These are phyloP conservation scores for Volvox africanus DNA, from an alignment of 139 green algal species.

Conservation along the genomic window DNA sequence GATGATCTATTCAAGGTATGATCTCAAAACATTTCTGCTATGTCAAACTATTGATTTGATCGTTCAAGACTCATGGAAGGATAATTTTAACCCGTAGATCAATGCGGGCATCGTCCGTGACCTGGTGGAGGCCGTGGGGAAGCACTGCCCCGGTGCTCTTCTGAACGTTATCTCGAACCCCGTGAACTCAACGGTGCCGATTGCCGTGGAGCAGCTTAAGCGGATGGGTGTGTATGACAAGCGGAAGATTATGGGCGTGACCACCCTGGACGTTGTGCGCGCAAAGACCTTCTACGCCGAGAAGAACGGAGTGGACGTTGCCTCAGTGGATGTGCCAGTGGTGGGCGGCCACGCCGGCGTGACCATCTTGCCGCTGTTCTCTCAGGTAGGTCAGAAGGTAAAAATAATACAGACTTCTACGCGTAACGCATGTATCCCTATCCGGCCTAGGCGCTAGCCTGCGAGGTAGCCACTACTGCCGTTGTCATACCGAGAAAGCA, in stretches of 20 bases:
- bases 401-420: too few relatives aligned
- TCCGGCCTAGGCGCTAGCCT: too few relatives aligned
- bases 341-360: slow-evolving; percentile 97
- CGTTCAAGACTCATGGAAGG: not conserved
- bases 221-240: slow-evolving; percentile 89
- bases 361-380: slow-evolving; percentile 99
- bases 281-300: slow-evolving; percentile 98
- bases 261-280: slow-evolving; percentile 91
- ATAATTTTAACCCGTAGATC: slow-evolving; percentile 66
- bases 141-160: slow-evolving; percentile 91
- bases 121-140: slow-evolving; percentile 88
- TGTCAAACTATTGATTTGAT: not conserved
- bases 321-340: slow-evolving; percentile 95
- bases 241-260: slow-evolving; percentile 84
- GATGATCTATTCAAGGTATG: slow-evolving; percentile 99
- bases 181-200: slow-evolving; percentile 99
- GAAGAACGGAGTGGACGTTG: slow-evolving; percentile 85
- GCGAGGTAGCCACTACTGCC: too few relatives aligned
- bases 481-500: too few relatives aligned
- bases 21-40: not conserved
- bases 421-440: too few relatives aligned
- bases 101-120: slow-evolving; percentile 95
- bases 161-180: slow-evolving; percentile 99
- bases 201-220: slow-evolving; percentile 93
- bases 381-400: slow-evolving; percentile 90